Evolutionary conservation across 2,329 filamentous ascomycete genomes (phyloP).

Genomic region (Hortaea sp.): DNA sequence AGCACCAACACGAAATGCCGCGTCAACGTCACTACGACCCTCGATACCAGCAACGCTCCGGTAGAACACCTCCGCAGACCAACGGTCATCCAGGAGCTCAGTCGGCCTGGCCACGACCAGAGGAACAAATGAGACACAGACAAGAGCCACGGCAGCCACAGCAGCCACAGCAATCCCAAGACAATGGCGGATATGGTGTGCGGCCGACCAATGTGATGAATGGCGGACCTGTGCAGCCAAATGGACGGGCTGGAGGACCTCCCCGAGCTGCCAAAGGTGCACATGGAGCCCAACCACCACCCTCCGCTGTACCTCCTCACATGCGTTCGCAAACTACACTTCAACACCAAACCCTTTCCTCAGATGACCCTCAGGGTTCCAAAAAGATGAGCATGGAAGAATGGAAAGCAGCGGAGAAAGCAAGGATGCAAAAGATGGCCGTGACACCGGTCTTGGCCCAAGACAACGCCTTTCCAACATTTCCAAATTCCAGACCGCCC

Average conservation of each 20-base stretch:
- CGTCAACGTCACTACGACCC: constrained; percentile 9
- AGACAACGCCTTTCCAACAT: constrained; percentile 41
- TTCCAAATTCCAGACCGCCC: constrained; percentile 21
- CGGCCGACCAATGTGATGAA: no score
- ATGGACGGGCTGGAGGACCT: no score
- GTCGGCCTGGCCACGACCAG: not conserved
- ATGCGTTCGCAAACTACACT: no score
- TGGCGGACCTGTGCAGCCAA: no score
- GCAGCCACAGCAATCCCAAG: not conserved
- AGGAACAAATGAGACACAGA: not conserved
- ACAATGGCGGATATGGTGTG: not conserved
- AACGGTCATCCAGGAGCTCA: not conserved
- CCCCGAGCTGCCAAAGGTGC: not conserved
- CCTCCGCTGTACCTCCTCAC: no score
- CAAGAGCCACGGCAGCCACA: not conserved
- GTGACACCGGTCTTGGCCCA: constrained; percentile 14
- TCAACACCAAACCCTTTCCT: no score
- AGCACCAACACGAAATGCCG: not conserved
- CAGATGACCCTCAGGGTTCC: not conserved
- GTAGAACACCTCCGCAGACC: constrained; percentile 6
- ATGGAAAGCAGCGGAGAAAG: constrained; percentile 24
- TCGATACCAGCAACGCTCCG: constrained; percentile 17
- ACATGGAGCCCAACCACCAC: not conserved
- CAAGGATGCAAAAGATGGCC: constrained; percentile 18
- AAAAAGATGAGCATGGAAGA: constrained; percentile 23